Evolutionary conservation across 2,329 filamentous ascomycete species (phyloP).

Genomic region (Colletotrichum sp.): DNA sequence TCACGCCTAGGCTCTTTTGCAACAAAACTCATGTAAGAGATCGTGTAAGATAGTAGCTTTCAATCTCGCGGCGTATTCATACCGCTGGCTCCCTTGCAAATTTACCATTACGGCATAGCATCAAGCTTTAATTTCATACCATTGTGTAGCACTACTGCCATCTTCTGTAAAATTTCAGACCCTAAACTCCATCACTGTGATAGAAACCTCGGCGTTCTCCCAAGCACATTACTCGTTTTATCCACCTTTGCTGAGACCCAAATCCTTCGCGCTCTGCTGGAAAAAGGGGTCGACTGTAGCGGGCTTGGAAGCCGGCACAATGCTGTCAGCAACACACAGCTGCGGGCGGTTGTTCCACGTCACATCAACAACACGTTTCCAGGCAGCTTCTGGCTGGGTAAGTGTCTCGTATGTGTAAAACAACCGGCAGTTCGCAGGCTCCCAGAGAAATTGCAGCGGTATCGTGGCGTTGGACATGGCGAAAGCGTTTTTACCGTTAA

Average conservation of each 20-base stretch:
- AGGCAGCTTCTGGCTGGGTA: slow-evolving; percentile 40
- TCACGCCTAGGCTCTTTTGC: too few species aligned
- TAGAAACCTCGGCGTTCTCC: too few species aligned
- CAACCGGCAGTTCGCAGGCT: slow-evolving; percentile 51
- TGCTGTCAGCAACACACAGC: slow-evolving; percentile 37
- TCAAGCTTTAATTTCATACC: too few species aligned
- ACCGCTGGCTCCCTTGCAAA: too few species aligned
- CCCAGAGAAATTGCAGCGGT: slow-evolving; percentile 51
- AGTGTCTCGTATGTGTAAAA: slow-evolving; percentile 51
- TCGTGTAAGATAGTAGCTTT: too few species aligned
- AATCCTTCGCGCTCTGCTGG: not conserved
- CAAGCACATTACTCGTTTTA: too few species aligned
- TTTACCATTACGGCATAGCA: too few species aligned
- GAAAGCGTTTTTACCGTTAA: slow-evolving; percentile 43
- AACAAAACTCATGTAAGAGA: too few species aligned
- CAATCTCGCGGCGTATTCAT: too few species aligned
- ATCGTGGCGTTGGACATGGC: slow-evolving; percentile 31
- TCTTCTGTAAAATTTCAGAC: too few species aligned
- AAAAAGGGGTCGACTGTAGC: slow-evolving; percentile 25
- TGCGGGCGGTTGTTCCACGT: slow-evolving; percentile 34
- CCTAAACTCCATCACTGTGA: too few species aligned
- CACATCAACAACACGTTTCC: slow-evolving; percentile 42
- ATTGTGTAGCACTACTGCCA: too few species aligned
- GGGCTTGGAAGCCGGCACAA: slow-evolving; percentile 22
- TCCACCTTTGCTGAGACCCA: not conserved